Evolutionary conservation across 805 yeast genomes (phyloP).

Genomic region (Geotrichum ghanense): DNA sequence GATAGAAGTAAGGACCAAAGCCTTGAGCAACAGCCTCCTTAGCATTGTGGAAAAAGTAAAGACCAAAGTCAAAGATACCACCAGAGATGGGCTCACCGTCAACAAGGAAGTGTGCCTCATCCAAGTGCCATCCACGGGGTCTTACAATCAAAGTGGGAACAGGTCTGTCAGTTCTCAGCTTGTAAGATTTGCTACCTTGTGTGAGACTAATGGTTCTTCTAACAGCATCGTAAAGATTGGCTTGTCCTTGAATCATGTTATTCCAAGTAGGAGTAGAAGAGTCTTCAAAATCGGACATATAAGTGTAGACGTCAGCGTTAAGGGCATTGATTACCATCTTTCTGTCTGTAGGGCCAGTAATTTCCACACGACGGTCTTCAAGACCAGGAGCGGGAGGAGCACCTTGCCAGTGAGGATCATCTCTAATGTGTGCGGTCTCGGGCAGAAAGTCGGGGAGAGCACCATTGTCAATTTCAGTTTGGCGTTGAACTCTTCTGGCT

Average conservation of each 20-base stretch:
- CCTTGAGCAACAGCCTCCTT: slow-evolving; percentile 44
- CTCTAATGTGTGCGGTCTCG: slow-evolving; percentile 49
- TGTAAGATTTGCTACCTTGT: slow-evolving; percentile 33
- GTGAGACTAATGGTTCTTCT: slow-evolving; percentile 39
- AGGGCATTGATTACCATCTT: slow-evolving; percentile 68
- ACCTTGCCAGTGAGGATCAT: slow-evolving; percentile 61
- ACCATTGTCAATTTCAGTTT: slow-evolving; percentile 47
- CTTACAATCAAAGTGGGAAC: slow-evolving; percentile 43
- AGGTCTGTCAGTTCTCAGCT: slow-evolving; percentile 38
- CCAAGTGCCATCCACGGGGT: slow-evolving; percentile 66
- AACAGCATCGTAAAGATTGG: slow-evolving; percentile 57
- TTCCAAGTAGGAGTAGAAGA: slow-evolving; percentile 63
- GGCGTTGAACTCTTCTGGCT: slow-evolving; percentile 43
- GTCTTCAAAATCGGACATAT: slow-evolving; percentile 71
- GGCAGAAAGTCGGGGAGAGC: slow-evolving; percentile 59
- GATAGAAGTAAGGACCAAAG: slow-evolving; percentile 60
- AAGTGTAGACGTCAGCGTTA: slow-evolving; percentile 57
- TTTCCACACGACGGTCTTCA: slow-evolving; percentile 61
- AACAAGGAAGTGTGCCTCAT: slow-evolving; percentile 51
- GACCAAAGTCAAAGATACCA: slow-evolving; percentile 56
- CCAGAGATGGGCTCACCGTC: slow-evolving; percentile 62
- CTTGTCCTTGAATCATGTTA: slow-evolving; percentile 58
- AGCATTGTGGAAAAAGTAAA: slow-evolving; percentile 62
- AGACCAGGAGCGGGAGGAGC: slow-evolving; percentile 59
- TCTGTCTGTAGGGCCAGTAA: slow-evolving; percentile 67